Percentiles rank a stretch among this genome's conserved stretches.
Conservation (phyloP, 73 alveolate species). For the Tetrahymena borealis region DNA sequence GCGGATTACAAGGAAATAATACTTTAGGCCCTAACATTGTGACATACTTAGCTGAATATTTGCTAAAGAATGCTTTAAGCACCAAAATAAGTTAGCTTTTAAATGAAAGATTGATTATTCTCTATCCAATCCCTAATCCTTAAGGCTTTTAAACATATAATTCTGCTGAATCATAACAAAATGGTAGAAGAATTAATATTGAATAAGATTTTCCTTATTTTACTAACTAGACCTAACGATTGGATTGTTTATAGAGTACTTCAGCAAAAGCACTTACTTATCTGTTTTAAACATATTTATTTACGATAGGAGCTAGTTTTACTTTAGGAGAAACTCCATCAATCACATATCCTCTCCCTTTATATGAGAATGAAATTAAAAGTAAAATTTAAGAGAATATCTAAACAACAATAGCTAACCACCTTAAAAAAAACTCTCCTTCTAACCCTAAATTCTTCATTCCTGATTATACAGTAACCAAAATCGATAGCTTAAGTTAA, state of each 20-base stretch:
- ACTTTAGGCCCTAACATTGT: background rate
- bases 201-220: background rate
- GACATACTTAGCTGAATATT: background rate
- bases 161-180: background rate
- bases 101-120: background rate
- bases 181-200: background rate
- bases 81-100: background rate
- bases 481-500: background rate
- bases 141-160: background rate
- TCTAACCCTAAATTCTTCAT: background rate
- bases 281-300: background rate
- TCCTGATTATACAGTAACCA: background rate
- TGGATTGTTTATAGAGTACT: background rate
- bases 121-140: background rate
- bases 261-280: background rate
- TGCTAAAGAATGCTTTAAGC: background rate
- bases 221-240: background rate
- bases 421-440: background rate
- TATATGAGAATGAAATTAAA: background rate
- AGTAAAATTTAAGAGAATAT: background rate
- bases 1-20: background rate
- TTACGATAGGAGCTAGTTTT: background rate
- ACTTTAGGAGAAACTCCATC: background rate
- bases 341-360: background rate
- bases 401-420: background rate